A percentile compares a stretch with the other conserved stretches of the same genome.
These are phyloP conservation scores for Melanomma pulvis-pyrius DNA, from an alignment of 495 filamentous ascomycete species.

Conservation along the genomic window DNA sequence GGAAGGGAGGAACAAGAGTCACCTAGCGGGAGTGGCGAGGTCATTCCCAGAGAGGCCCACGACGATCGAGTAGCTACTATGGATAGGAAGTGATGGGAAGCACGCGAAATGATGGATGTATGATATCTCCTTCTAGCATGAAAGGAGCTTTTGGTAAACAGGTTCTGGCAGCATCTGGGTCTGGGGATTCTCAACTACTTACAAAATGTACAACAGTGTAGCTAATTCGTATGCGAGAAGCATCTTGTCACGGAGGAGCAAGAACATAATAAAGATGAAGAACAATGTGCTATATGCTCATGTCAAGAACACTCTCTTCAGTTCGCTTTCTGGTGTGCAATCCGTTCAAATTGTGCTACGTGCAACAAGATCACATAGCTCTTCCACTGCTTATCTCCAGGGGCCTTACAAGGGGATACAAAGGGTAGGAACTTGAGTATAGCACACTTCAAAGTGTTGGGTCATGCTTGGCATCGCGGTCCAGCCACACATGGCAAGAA, in stretches of 20 bases:
- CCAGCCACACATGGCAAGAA: background rate
- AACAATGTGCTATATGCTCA: too few relatives aligned
- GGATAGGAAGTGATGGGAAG: slow-evolving; percentile 12
- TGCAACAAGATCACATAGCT: too few relatives aligned
- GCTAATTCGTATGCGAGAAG: background rate
- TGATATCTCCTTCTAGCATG: slow-evolving; percentile 11
- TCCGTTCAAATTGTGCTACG: too few relatives aligned
- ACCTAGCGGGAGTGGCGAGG: slow-evolving; percentile 47
- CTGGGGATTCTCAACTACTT: slow-evolving; percentile 3
- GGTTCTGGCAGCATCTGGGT: slow-evolving; percentile 5
- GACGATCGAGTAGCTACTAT: slow-evolving; percentile 41
- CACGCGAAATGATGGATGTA: background rate
- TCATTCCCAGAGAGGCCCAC: slow-evolving; percentile 56
- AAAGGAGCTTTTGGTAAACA: slow-evolving; percentile 6
- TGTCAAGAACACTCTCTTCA: too few relatives aligned
- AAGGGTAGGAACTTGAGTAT: too few relatives aligned
- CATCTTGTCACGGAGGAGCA: too few relatives aligned
- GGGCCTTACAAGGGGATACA: too few relatives aligned
- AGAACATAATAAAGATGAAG: too few relatives aligned
- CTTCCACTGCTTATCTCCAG: too few relatives aligned
- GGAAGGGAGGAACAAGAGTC: slow-evolving; percentile 30
- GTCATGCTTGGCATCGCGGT: background rate
- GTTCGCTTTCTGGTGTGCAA: too few relatives aligned
- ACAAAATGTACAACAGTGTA: background rate
- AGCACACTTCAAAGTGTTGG: too few relatives aligned